Base-by-base conservation (phyloP, 139 green algal species). In the Chlorella vulgaris region DNA sequence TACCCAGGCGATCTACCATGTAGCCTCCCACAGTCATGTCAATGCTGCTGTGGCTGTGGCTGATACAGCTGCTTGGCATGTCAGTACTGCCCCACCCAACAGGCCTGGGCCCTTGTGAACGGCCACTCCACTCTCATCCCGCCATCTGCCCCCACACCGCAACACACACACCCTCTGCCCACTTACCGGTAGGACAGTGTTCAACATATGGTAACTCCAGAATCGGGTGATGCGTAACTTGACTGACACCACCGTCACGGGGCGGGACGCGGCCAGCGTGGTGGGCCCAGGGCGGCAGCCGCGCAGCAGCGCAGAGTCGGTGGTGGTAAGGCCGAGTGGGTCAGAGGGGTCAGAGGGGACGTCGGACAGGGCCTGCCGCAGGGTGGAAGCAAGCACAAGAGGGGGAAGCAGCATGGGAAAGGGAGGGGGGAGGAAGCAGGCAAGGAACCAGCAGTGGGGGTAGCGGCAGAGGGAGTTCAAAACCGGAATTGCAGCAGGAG, bases 241-340 rank as follows among this genome's bases (percentile, higher is more conserved):
- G 18, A 81, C 24, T 1, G 31, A 29, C 38, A 81, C 74, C 58
- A 35, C 40, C 21, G 58, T 81, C 24, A 71, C 58, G 39, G 40
- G 39, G 60, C 67, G 67, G 39, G 60, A n/a, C 7, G n/a, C 60
- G n/a, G 35, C 35, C 53, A 60, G 40, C 58, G 7, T 43, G n/a
- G 58, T 62, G n/a, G 74, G n/a, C 6, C 74, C 74, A 1, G 74
- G 74, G 2, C 36, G 60, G 15, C 38, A 43, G n/a, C 58, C 74
- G 2, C 74, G 60, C 58, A 81, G 74, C n/a, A 43, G 39, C 0
- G 74, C 58, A 2, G 74, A 15, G 6, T 29, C 5, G n/a, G n/a
- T 81, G 74, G 74, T 81, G 38, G 58, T 71, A 5, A 81, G 58
- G 39, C 58, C 58, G 15, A 81, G 74, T 0, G 74, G 74, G 60